Conservation (phyloP, 805 yeast genomes). For the Pichia membranifaciens region DNA sequence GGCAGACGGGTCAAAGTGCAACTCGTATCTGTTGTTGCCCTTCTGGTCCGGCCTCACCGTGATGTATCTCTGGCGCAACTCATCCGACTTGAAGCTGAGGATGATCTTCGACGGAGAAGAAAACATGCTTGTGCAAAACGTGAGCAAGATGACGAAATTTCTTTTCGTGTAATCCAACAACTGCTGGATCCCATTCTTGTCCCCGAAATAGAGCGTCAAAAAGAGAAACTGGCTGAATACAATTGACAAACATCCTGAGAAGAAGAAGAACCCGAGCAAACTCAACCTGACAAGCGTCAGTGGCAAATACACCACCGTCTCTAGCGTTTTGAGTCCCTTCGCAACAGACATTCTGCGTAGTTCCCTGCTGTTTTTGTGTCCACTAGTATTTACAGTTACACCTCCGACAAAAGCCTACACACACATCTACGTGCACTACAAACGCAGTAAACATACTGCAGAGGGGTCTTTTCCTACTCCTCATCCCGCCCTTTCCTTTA, state of each 20-base stretch:
- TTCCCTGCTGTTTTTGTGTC: no score
- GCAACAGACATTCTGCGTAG: background rate
- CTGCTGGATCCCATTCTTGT: constrained; percentile 33
- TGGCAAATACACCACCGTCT: background rate
- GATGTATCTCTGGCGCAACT: constrained; percentile 6
- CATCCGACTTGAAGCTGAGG: constrained; percentile 34
- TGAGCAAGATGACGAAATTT: constrained; percentile 50
- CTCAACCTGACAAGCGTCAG: constrained; percentile 11
- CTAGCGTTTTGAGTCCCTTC: background rate
- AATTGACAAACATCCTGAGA: constrained; percentile 39
- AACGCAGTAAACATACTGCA: background rate
- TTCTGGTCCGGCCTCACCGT: constrained; percentile 9
- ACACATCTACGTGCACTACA: background rate
- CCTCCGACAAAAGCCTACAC: no score
- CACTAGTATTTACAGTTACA: no score
- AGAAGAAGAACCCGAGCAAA: constrained; percentile 24
- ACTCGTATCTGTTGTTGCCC: constrained; percentile 1
- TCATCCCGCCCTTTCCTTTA: no score
- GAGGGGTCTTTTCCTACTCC: no score
- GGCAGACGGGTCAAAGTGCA: constrained; percentile 26
- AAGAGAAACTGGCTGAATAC: constrained; percentile 43
- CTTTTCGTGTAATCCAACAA: constrained; percentile 50
- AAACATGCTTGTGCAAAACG: constrained; percentile 40
- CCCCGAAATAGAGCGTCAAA: constrained; percentile 11
- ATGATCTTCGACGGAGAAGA: constrained; percentile 49